A percentile compares a stretch with the other conserved stretches of the same genome.
phyloP scores from a whole-genome alignment of 75 land plant species.

The Chamaecyparis obtusa region DNA sequence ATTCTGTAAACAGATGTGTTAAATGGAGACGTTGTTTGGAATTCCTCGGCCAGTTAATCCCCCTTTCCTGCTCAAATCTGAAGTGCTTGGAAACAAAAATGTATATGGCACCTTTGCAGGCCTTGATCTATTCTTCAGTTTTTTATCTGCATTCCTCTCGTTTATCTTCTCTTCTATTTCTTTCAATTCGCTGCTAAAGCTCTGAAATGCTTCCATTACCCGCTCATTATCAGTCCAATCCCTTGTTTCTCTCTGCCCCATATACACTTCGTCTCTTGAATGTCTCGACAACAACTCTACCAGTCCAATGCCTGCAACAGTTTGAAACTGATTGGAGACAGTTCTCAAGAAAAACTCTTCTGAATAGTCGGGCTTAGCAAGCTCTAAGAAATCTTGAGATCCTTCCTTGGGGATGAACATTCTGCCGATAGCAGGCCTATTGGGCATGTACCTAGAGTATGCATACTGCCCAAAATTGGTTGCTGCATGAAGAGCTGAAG shows the following conservation, averaged over 20 bases:
- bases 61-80: neutral
- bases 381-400: constrained; percentile 15
- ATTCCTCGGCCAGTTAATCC: constrained; percentile 54
- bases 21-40: constrained; percentile 36
- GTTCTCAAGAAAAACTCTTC: constrained; percentile 14
- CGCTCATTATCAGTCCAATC: constrained; percentile 30
- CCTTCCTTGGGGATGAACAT: constrained; percentile 15
- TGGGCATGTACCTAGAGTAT: constrained; percentile 36
- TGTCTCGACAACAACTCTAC: constrained; percentile 11
- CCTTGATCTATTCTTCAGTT: constrained; percentile 21
- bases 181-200: constrained; percentile 14
- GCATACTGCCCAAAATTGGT: constrained; percentile 28
- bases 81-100: constrained; percentile 35
- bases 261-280: constrained; percentile 30
- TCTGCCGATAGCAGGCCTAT: constrained; percentile 34
- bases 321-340: constrained; percentile 17
- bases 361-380: constrained; percentile 17
- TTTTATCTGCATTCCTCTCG: constrained; percentile 19
- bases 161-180: constrained; percentile 19
- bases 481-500: constrained; percentile 55
- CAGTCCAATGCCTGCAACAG: constrained; percentile 33
- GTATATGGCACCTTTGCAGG: constrained; percentile 37
- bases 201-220: constrained; percentile 12
- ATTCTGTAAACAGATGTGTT: too few species aligned
- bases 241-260: constrained; percentile 20